Evolutionary conservation across 495 filamentous ascomycete species (phyloP), one percentile per base, ranked within the genome.

Genomic region (Penicillium daleae): DNA sequence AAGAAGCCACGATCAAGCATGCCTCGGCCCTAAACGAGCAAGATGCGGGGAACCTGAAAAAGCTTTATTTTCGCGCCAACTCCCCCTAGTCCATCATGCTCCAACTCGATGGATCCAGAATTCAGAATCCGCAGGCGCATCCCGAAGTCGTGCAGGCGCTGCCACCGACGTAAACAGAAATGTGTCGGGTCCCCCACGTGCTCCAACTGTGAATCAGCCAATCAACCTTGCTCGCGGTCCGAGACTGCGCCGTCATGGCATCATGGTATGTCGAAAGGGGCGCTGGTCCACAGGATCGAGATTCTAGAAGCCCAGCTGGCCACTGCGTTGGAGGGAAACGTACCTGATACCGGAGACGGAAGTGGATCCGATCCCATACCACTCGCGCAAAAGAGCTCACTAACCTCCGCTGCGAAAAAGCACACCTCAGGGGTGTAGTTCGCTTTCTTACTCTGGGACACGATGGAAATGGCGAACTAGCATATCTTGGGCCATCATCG

Each of bases 101-200:
- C 31, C 29, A 15, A 39, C 40, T 19, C 39, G 2, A 61, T 66
- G 63, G 55, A 66, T 13, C 44, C 55, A 10, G 61, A 64, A 83
- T 72, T 39, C 79, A 76, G 70, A 82, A 85, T 69, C 71, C 83
- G 69, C 33, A 68, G 69, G 37, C 68, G 64, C 53, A 63, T 71
- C 52, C 71, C 65, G 15, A 71, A 68, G 37, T 70, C 68, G 10
- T 74, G 68, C 48, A 37, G 54, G n/a, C 64, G 66, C 53, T 74
- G 68, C 32, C 66, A 75, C 44, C 67, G 67, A 3, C 71, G 67
- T 22, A 71, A 70, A 52, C 69, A 71, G 57, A 67, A 66, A 57
- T 71, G 71, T 48, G 67, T 70, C 10, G 67, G 67, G 4, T 63
- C 58, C 42, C 67, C 71, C 4, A 62, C 61, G 17, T 74, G 67